Percentiles rank a stretch among this genome's conserved stretches.
phyloP scores from a whole-genome alignment of 176 grass and related monocot species.

The Carex parvula region DNA sequence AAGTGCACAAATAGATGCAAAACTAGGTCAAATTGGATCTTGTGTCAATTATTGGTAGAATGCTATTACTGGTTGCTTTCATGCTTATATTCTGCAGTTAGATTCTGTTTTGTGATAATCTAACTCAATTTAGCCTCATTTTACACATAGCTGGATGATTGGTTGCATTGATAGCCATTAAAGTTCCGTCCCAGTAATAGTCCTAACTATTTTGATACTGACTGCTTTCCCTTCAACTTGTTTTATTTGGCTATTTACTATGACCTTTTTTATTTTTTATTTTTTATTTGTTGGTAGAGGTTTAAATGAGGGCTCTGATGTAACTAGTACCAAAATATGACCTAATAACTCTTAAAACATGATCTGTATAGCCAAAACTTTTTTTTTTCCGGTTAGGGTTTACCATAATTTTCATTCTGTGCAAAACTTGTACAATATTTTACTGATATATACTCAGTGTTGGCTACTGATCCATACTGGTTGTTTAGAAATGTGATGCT shows the following conservation, averaged over 20 bases:
- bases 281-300: not conserved
- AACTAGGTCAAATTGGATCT: not conserved
- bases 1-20: not conserved
- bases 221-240: not conserved
- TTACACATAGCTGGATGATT: not conserved
- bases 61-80: not conserved
- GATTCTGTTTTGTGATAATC: not conserved
- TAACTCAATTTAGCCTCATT: not conserved
- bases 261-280: not conserved
- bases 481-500: conserved; percentile 4
- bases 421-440: not conserved
- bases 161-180: not conserved
- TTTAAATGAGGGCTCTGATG: not conserved
- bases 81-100: not conserved
- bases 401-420: not conserved
- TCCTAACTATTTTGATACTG: not conserved
- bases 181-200: not conserved
- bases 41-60: not conserved
- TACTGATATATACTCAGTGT: not conserved
- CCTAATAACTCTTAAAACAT: not conserved
- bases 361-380: not conserved
- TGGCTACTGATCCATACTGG: not conserved
- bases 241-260: not conserved
- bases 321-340: not conserved
- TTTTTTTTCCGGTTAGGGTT: not conserved